phyloP scores from a whole-genome alignment of 192 early-diverging fungal genomes.

The Umbelopsis ramanniana region DNA sequence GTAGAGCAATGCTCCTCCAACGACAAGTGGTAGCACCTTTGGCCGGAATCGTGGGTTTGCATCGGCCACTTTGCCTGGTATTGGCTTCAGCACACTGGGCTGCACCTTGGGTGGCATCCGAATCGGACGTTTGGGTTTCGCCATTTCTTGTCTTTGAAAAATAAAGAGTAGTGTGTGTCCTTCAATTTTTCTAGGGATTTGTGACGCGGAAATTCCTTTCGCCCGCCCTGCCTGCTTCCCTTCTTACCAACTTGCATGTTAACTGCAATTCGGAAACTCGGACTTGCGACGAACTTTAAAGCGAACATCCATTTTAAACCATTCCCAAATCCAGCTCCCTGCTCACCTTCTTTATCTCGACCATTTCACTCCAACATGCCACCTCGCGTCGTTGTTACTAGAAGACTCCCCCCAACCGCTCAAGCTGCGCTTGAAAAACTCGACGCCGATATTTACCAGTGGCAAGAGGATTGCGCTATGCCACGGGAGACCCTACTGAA shows the following conservation, averaged over 20 bases:
- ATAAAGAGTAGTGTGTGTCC: neutral
- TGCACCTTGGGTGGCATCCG: neutral
- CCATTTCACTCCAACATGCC: slow-evolving; percentile 3
- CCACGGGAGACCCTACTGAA: slow-evolving; percentile 53
- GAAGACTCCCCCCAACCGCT: slow-evolving; percentile 32
- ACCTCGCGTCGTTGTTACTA: slow-evolving; percentile 35
- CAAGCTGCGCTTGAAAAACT: slow-evolving; percentile 29
- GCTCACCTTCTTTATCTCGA: neutral
- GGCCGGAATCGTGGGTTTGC: neutral
- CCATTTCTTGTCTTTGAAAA: neutral
- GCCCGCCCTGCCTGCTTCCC: neutral
- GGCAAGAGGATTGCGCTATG: slow-evolving; percentile 54
- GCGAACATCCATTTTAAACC: neutral
- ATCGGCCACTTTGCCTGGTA: neutral
- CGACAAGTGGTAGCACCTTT: slow-evolving; percentile 1
- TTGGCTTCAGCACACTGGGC: neutral
- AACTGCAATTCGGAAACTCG: neutral
- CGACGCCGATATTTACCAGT: slow-evolving; percentile 58
- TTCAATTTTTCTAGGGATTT: neutral
- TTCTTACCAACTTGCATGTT: neutral
- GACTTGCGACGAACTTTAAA: neutral
- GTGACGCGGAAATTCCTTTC: neutral
- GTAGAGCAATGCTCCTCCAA: slow-evolving; percentile 41
- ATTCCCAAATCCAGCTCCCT: neutral
- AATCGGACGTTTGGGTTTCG: neutral